Evolutionary conservation across 2,329 filamentous ascomycete genomes (phyloP), one percentile per base, ranked within the genome.

Genomic region (Phialophora chinensis): DNA sequence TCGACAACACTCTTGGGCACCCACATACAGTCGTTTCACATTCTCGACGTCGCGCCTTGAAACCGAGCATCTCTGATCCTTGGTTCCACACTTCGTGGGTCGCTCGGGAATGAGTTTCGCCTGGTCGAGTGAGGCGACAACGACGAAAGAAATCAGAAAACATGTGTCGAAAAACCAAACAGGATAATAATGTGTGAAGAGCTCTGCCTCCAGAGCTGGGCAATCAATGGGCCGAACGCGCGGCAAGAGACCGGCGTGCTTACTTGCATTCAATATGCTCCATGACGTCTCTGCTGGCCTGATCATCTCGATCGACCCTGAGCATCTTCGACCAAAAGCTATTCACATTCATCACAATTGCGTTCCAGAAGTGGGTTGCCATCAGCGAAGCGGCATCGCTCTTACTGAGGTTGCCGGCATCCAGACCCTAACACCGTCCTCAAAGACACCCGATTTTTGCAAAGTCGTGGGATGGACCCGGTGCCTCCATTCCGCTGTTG

Each of bases 401-500:
- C 38, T 20, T 44, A 7, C 4, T 44, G 38, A 44, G 5, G 20
- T 7, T 6, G 38, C 38, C 38, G 17, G 38, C 17, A 44, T n/a
- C 17, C 14, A 7, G 14, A 42, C 38, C 38, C 38, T 35, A n/a
- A 6, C 38, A 42, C 38, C 38, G 5, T 44, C 38, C 38, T n/a
- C 17, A n/a, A 20, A 8, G 38, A n/a, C 38, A 17, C 1, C 27
- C 1, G 7, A 17, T 6, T 11, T 44, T 11, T 4, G 33, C 17
- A 17, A 44, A 44, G 38, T 17, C n/a, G 17, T 44, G 38, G 38
- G 7, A 44, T 20, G 17, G 38, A n/a, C 17, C 33, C 10, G 11
- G 33, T 10, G 33, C 33, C 33, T 35, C 8, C 33, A 12, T 52
- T 52, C 49, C 49, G 49, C 57, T 42, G 42, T 60, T 60, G 57